Base-by-base conservation (phyloP, 371 early-diverging fungal species). In the Smittium mucronatum region DNA sequence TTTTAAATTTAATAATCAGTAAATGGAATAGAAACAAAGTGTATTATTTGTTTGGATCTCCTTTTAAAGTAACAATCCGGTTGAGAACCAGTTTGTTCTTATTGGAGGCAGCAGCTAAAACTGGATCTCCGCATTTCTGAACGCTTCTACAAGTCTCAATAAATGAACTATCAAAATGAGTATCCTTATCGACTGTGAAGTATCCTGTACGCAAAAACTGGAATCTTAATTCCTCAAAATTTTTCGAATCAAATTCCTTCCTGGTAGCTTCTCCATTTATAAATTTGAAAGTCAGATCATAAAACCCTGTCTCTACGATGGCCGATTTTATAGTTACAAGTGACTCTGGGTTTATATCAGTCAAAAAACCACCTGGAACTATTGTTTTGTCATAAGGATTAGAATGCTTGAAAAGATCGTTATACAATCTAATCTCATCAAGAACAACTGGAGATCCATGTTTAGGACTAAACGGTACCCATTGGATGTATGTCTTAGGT, bases 401-500 rank as follows among this genome's bases (percentile, higher is more conserved):
- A 74, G 85, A 83, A 78, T 93, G 97, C 70, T 84, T 82, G 82
- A 99, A 99, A 8, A 99, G 85, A 61, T 87, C 83, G 32, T 85
- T 83, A 82, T 93, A 97, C 59, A 93, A 76, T 64, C 95, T 84
- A 33, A 94, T 81, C 78, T 96, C 93, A 69, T 88, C 86, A 58
- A 93, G 74, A 32, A 79, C 75, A 36, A 94, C 90, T 32, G 97
- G 94, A 2, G 94, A 93, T 34, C 85, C 81, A 72, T 86, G 88
- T 72, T 84, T 80, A 34, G 89, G 84, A 21, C 89, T 87, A 70
- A 92, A 87, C 31, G 91, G 92, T 26, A 99, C 85, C 99, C 99
- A 99, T 77, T 99, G 99, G 80, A 99, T 97, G 80, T 88, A 97
- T 0, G 99, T 91, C 87, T 95, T 97, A 70, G 98, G 95, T 81